Evolutionary conservation across 176 grass and related monocot species (phyloP).

Genomic region (Carex pumila): DNA sequence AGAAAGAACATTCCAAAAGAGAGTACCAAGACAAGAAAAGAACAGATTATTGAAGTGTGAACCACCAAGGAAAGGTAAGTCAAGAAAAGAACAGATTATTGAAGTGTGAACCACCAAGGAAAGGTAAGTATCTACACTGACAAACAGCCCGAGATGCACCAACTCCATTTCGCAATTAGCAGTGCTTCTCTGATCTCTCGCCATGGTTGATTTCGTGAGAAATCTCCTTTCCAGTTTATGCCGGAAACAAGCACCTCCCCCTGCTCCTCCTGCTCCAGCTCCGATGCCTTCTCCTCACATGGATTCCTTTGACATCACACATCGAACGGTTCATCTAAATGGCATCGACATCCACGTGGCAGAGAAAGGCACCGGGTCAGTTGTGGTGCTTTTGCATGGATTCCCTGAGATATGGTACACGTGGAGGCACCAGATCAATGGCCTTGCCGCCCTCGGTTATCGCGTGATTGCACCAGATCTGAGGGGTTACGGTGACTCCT

Average conservation of each 20-base stretch:
- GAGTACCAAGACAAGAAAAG: not conserved
- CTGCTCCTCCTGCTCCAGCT: not conserved
- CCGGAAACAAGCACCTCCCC: not conserved
- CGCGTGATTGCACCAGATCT: slow-evolving; percentile 11
- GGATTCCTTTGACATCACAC: not conserved
- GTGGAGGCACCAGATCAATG: slow-evolving; percentile 30
- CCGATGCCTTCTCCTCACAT: not conserved
- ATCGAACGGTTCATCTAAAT: slow-evolving; percentile 23
- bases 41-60: too few relatives aligned
- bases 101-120: too few relatives aligned
- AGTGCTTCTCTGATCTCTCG: not conserved
- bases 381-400: slow-evolving; percentile 9
- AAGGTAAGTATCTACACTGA: not conserved
- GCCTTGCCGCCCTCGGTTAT: slow-evolving; percentile 14
- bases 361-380: slow-evolving; percentile 15
- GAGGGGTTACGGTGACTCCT: slow-evolving; percentile 22
- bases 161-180: not conserved
- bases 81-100: too few relatives aligned
- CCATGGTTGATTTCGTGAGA: slow-evolving; percentile 4
- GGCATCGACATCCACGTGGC: slow-evolving; percentile 22
- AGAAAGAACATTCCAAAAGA: not conserved
- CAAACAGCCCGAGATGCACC: not conserved
- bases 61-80: not conserved
- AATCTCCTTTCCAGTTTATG: not conserved
- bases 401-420: slow-evolving; percentile 36